Evolutionary conservation across 441 rosid species (phyloP).

Genomic region (Corymbia calophylla): DNA sequence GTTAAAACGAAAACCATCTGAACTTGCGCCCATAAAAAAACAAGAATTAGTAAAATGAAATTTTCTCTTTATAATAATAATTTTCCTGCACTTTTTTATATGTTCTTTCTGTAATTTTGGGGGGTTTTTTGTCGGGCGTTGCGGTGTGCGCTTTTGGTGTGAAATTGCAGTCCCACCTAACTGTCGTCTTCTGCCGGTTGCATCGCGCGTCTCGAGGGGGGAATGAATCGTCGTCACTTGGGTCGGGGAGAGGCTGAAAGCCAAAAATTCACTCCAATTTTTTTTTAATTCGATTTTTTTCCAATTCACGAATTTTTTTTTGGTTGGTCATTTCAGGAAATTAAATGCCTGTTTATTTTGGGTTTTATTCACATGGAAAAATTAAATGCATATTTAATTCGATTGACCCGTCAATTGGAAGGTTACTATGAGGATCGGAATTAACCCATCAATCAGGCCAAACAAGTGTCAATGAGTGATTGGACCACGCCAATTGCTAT

Average conservation of each 20-base stretch:
- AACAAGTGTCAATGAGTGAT: rapidly evolving
- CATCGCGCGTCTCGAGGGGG: background rate
- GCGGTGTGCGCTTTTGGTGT: background rate
- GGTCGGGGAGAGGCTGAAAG: background rate
- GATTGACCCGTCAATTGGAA: rapidly evolving
- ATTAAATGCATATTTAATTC: too few species aligned
- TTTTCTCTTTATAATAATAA: background rate
- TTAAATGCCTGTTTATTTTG: background rate
- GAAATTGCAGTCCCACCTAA: background rate
- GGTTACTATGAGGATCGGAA: rapidly evolving
- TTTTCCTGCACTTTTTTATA: background rate
- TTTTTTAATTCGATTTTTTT: background rate
- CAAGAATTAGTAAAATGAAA: background rate
- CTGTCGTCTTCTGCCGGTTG: background rate
- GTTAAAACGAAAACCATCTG: background rate
- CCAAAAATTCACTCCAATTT: background rate
- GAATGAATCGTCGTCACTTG: background rate
- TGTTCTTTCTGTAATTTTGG: rapidly evolving
- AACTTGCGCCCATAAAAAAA: background rate
- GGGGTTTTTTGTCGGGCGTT: background rate
- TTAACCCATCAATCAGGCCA: rapidly evolving
- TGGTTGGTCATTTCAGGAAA: background rate
- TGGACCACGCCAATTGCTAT: rapidly evolving
- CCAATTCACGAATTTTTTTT: background rate
- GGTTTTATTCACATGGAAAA: background rate